Evolutionary conservation across 768 basidiomycete species (phyloP), one percentile per base, ranked within the genome.

Genomic region (Boletus insuetus): DNA sequence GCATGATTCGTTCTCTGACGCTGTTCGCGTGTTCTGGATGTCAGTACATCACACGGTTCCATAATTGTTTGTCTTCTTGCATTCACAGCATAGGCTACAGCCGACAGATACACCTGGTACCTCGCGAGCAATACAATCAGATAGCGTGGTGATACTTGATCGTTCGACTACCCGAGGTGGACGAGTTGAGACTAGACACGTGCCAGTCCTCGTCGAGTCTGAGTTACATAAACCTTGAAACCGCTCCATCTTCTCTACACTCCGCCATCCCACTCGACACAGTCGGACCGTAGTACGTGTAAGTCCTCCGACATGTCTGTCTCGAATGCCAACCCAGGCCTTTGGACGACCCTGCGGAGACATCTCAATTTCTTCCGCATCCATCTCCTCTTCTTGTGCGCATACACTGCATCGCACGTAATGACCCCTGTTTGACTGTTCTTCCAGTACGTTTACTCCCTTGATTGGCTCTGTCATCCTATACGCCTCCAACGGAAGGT

Each of bases 381-480:
- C 48, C 85, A 87, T 59, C 65, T 86, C 22, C 70, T 85, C 44
- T 78, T 80, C 68, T 85, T 86, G 85, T 84, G 58, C 64, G 84
- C 70, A n/a, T 19, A n/a, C 35, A 37, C 43, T 39, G 46, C 58
- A 31, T 64, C 41, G 34, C 46, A 43, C 20, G 35, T 45, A 31
- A 41, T 45, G 31, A 46, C 20, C 49, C 46, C 41, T 45, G 43
- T 48, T 48, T 59, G 46, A 58, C 54, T 6, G 0, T 38, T 29
- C 47, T 57, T 62, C 20, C 64, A 91, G 89, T 63, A 86, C 83
- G 7, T 80, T 91, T 66, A 84, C 84, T 0, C 94, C 95, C 3
- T 77, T 97, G 59, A 74, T 94, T 51, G 82, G 83, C 59, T 89
- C 91, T 19, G 84, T 73, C 37, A 84, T 98, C 49, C 82, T 97